A percentile compares a stretch with the other conserved stretches of the same genome.
Conservation (phyloP, 1,139 yeast genomes). For the Chernovozyma sophiae-reginae region DNA sequence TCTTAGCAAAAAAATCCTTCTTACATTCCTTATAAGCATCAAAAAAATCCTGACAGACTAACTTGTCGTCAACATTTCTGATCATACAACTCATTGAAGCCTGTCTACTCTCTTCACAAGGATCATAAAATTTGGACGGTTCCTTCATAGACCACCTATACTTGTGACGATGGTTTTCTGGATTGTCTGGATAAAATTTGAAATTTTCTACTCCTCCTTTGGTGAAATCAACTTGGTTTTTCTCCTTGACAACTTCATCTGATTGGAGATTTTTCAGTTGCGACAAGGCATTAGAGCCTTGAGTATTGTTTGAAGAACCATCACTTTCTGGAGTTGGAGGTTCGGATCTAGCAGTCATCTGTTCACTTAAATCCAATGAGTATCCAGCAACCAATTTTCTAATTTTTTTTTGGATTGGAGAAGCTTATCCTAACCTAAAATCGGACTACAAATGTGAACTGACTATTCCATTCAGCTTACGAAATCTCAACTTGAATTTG, state of each 20-base stretch:
- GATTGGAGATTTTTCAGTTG: constrained; percentile 6
- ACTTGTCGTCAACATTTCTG: constrained; percentile 69
- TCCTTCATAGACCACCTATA: constrained; percentile 62
- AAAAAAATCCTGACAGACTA: constrained; percentile 78
- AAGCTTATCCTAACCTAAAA: no score
- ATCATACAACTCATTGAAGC: constrained; percentile 81
- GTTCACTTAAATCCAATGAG: not conserved
- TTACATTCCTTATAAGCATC: constrained; percentile 92
- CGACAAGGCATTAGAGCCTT: not conserved
- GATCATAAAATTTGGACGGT: constrained; percentile 84
- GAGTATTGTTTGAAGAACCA: not conserved
- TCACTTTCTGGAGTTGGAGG: not conserved
- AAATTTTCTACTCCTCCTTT: constrained; percentile 48
- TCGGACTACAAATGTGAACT: no score
- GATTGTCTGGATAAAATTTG: constrained; percentile 83
- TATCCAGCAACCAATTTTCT: not conserved
- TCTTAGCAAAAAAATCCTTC: constrained; percentile 63
- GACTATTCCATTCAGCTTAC: no score
- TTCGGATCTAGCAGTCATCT: not conserved
- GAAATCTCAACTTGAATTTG: no score
- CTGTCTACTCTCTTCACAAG: constrained; percentile 84
- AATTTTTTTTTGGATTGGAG: no score
- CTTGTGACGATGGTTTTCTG: constrained; percentile 58
- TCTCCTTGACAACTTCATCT: constrained; percentile 38
- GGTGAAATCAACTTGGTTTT: constrained; percentile 54